Conservation (phyloP, 106 monocot species). For the Dendrobium nobile region DNA sequence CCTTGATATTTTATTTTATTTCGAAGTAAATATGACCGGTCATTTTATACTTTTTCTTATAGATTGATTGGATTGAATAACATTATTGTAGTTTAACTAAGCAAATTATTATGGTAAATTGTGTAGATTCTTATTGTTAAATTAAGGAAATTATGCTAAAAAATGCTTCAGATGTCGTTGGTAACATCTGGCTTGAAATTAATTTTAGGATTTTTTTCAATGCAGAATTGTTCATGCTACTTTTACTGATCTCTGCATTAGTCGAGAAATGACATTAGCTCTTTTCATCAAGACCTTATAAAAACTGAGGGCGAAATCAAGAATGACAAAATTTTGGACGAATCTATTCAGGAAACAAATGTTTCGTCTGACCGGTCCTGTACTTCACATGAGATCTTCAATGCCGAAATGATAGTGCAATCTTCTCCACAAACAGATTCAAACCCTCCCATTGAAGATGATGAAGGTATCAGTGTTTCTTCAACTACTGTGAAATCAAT, state of each 20-base stretch:
- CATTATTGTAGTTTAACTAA: not conserved
- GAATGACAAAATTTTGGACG: not conserved
- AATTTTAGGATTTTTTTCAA: slow-evolving; percentile 1
- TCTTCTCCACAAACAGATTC: not conserved
- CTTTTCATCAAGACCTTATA: slow-evolving; percentile 12
- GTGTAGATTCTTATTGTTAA: not conserved
- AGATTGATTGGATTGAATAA: not conserved
- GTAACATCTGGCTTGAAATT: not conserved
- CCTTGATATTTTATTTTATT: not conserved
- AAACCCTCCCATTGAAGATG: slow-evolving; percentile 15
- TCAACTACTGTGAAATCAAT: slow-evolving; percentile 27
- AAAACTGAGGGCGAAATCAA: slow-evolving; percentile 2
- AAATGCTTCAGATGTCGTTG: not conserved
- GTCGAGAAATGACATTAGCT: slow-evolving; percentile 7
- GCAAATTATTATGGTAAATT: not conserved
- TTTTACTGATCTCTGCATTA: slow-evolving; percentile 31
- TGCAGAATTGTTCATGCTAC: slow-evolving; percentile 61
- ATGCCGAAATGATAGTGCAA: not conserved
- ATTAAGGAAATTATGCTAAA: not conserved
- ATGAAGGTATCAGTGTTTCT: slow-evolving; percentile 7
- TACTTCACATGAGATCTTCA: not conserved
- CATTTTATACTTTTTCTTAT: not conserved
- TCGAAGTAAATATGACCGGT: not conserved
- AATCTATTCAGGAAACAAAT: slow-evolving; percentile 17
- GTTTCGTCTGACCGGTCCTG: slow-evolving; percentile 15